phyloP scores from a whole-genome alignment of 148 eudicot species.

The Rhododendron mucronatum region DNA sequence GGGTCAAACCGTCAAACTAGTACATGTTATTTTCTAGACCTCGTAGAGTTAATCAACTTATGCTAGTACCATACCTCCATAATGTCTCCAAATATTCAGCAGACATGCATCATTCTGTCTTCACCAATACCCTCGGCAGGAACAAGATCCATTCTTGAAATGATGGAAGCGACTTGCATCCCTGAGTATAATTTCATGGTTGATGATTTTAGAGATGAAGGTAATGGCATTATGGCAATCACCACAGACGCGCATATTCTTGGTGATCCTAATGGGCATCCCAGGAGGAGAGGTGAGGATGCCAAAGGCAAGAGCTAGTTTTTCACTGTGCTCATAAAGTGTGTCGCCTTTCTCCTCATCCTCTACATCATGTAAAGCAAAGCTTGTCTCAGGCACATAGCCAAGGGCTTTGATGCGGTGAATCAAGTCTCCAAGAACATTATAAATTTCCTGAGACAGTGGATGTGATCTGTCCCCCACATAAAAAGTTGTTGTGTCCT shows the following conservation, averaged over 20 bases:
- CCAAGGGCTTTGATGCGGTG: conserved; percentile 54
- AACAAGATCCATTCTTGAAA: conserved; percentile 69
- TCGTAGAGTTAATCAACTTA: background rate
- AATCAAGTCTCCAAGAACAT: conserved; percentile 51
- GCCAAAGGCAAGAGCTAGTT: conserved; percentile 77
- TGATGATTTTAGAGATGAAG: conserved; percentile 55
- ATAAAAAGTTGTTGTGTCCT: conserved; percentile 49
- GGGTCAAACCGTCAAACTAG: background rate
- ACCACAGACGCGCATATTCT: conserved; percentile 77
- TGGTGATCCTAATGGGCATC: conserved; percentile 62
- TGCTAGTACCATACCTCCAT: background rate
- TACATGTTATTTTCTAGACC: background rate
- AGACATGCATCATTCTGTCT: conserved; percentile 10
- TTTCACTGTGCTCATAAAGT: conserved; percentile 73
- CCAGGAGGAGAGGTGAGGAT: conserved; percentile 55
- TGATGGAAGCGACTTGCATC: conserved; percentile 88
- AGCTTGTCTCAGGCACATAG: conserved; percentile 70
- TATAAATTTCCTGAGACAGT: conserved; percentile 43
- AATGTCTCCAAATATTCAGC: conserved; percentile 3
- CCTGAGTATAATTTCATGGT: conserved; percentile 65
- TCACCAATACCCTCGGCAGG: conserved; percentile 80
- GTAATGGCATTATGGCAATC: conserved; percentile 66
- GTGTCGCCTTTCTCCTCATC: conserved; percentile 79
- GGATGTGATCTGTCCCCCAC: conserved; percentile 79
- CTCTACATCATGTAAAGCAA: conserved; percentile 79